Base-by-base conservation (phyloP, 768 basidiomycete species). In the Boletus subparvulus region DNA sequence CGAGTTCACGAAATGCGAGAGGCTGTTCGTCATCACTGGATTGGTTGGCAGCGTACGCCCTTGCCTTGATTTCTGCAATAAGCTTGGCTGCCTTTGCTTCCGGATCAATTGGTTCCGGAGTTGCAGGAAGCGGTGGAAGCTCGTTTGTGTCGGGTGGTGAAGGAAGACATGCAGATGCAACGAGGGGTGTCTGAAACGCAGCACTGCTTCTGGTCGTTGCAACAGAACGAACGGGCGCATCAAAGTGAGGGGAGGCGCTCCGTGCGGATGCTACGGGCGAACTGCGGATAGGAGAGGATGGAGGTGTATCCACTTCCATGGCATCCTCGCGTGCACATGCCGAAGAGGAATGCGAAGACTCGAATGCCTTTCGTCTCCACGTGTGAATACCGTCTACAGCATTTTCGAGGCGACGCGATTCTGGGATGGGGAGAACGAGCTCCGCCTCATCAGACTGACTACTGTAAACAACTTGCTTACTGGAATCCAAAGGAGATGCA, bases 381-480 rank as follows among this genome's bases (percentile, higher is more conserved):
- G 66, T 61, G 50, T 78, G 72, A 13, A 83, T 75, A 51, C 61
- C 74, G 36, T 76, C 70, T 53, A 72, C 73, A 12, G 74, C 68
- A 28, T 61, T 55, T 43, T 66, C 67, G 2, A 65, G 64, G 58
- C 76, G 66, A 28, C 65, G 66, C 6, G 55, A 51, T 26, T 66
- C 37, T 40, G 61, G 62, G n/a, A 33, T 37, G 36, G 73, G 73
- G 9, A 75, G 51, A 43, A 67, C 68, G 47, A 86, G 71, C 60
- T 88, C 86, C 45, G 78, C 73, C 65, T 87, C 87, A 59, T 86
- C 83, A 47, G 85, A 86, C 67, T 86, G 83, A 61, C 86, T 88
- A 46, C 84, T 87, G 21, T 82, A 84, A 9, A 87, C 74, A 19
- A 82, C 64, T 32, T 77, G 67, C 65, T 42, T 59, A 55, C 50